Conservation (phyloP, 805 yeast species). For the Scheffersomyces amazonensis region DNA sequence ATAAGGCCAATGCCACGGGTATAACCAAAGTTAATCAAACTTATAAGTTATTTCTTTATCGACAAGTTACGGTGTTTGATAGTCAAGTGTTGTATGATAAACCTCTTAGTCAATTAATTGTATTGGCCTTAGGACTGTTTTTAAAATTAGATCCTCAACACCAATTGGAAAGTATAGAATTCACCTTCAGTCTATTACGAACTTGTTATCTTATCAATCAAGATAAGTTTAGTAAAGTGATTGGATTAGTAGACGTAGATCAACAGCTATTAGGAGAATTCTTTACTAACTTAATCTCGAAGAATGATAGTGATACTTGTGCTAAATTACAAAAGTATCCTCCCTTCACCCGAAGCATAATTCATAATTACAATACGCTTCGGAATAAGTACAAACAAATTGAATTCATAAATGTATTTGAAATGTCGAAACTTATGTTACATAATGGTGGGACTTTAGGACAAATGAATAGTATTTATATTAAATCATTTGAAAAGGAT, state of each 20-base stretch:
- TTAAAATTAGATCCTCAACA: conserved; percentile 13
- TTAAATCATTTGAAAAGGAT: conserved; percentile 34
- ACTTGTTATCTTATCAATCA: conserved; percentile 31
- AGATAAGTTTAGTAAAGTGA: conserved; percentile 17
- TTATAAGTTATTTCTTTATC: conserved; percentile 26
- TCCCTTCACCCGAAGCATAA: conserved; percentile 23
- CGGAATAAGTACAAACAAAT: conserved; percentile 15
- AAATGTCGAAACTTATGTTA: conserved; percentile 31
- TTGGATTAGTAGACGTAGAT: conserved; percentile 12
- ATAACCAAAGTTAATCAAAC: conserved; percentile 12
- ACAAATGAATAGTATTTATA: conserved; percentile 25
- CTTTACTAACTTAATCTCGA: conserved; percentile 24
- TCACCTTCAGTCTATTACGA: conserved; percentile 33
- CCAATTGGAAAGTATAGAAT: conserved; percentile 19
- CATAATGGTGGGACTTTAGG: conserved; percentile 35
- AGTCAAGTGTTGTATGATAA: conserved; percentile 28
- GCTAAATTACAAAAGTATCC: conserved; percentile 24
- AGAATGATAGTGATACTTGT: conserved; percentile 37
- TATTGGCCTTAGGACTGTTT: conserved; percentile 28
- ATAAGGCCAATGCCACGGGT: conserved; percentile 1
- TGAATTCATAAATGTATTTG: conserved; percentile 19
- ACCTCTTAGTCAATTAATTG: conserved; percentile 30
- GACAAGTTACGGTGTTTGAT: conserved; percentile 31
- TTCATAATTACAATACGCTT: conserved; percentile 19
- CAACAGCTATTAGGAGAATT: conserved; percentile 25